Evolutionary conservation across 768 basidiomycete genomes (phyloP), one percentile per base, ranked within the genome.

Genomic region (Hygrophorus russula): DNA sequence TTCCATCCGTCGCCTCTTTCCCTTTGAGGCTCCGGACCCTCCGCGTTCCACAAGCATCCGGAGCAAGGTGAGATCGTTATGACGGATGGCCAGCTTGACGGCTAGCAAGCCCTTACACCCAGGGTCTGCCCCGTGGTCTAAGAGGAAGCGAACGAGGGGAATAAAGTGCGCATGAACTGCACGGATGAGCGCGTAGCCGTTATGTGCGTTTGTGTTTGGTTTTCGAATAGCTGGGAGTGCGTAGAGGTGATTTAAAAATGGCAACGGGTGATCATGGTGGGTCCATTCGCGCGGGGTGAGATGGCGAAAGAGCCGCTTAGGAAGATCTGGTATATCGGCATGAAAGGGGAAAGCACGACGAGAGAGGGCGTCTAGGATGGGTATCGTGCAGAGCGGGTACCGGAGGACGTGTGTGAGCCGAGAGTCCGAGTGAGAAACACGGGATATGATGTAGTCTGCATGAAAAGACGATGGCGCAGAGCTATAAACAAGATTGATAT

Each of bases 181-280:
- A 50, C 75, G 79, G 12, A 78, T 78, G 32, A 96, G 75, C 0
- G 83, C 80, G 54, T 92, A 96, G 1, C 92, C 93, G 2, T 74
- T 68, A 58, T 86, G 69, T 6, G 84, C 74, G 57, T 93, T 76
- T 10, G 70, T 55, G 24, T 79, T 64, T 1, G 78, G 72, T 1
- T 52, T 44, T 15, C 69, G 52, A 13, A 70, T 55, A 6, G 54
- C 60, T 5, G 71, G 62, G 7, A 56, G 56, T 17, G 55, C 46
- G 52, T 72, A 78, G 13, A 88, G 63, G 51, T 73, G 73, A 33
- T 65, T 71, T 3, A 89, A 69, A 41, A 82, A 73, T 0, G 82
- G 80, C 4, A 88, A 53, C 0, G 81, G 82, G 2, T 71, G 57
- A 48, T 82, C 76, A 15, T 58, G 50, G 3, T 66, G 65, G 2